Conservation (phyloP, 257 asterid genomes). For the Scutellaria baicalensis region DNA sequence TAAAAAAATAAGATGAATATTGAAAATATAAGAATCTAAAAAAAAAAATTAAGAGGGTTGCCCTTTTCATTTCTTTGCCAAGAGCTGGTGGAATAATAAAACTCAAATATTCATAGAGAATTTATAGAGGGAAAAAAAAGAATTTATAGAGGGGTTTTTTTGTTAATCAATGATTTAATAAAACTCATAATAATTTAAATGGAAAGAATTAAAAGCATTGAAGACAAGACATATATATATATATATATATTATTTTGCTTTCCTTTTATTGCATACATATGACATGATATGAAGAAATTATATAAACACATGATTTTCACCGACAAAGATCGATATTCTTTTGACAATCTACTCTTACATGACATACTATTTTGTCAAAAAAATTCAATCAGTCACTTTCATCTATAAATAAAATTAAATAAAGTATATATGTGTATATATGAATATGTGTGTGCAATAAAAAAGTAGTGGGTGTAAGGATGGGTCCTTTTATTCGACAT, state of each 20-base stretch:
- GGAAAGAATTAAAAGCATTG: too few relatives aligned
- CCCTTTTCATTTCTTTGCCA: too few relatives aligned
- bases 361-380: constrained; percentile 10
- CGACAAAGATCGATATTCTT: constrained; percentile 21
- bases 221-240: too few relatives aligned
- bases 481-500: constrained; percentile 3
- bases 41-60: too few relatives aligned
- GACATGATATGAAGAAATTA: neutral
- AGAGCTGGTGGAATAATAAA: too few relatives aligned
- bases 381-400: constrained; percentile 16
- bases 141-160: too few relatives aligned
- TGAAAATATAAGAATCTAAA: too few relatives aligned
- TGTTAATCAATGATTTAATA: too few relatives aligned
- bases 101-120: too few relatives aligned
- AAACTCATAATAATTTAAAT: too few relatives aligned
- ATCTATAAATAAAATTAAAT: neutral
- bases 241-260: neutral
- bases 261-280: neutral
- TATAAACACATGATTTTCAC: constrained; percentile 9
- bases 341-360: neutral
- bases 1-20: too few relatives aligned
- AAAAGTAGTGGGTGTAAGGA: constrained; percentile 23
- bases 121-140: too few relatives aligned
- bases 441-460: constrained; percentile 13
- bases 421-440: neutral